These are phyloP conservation scores for Pleodorina starrii DNA, from an alignment of 139 green algal genomes.

Conservation along the genomic window DNA sequence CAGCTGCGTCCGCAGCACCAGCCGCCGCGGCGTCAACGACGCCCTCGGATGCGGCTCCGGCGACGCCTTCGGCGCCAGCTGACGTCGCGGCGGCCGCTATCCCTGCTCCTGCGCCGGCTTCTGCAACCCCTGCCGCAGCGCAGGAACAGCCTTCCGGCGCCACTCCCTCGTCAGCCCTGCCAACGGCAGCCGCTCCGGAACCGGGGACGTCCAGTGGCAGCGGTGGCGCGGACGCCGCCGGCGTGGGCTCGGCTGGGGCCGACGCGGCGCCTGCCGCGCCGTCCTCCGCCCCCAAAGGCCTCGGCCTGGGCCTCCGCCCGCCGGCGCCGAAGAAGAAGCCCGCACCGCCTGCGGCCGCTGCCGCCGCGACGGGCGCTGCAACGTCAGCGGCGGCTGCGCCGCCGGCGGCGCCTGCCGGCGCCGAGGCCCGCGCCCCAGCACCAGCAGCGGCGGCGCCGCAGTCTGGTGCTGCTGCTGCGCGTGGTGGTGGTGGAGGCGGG, in stretches of 20 bases:
- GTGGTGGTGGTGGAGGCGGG: not conserved
- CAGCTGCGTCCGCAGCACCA: not conserved
- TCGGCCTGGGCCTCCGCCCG: conserved; percentile 54
- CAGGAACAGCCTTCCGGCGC: no score
- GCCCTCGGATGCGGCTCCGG: not conserved
- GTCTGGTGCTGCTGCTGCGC: not conserved
- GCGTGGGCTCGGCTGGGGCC: not conserved
- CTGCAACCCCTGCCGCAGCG: not conserved
- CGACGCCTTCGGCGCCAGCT: not conserved
- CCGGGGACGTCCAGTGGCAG: no score
- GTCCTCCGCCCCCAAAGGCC: conserved; percentile 9
- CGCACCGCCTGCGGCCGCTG: not conserved
- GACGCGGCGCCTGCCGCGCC: not conserved
- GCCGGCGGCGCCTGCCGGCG: not conserved
- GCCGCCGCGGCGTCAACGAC: not conserved
- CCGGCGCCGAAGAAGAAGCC: conserved; percentile 61
- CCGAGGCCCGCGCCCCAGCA: not conserved
- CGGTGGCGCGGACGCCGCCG: not conserved
- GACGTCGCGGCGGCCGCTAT: not conserved
- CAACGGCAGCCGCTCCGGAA: not conserved
- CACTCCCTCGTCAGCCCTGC: not conserved
- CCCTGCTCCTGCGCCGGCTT: not conserved
- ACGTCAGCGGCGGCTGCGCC: not conserved
- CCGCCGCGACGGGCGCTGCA: not conserved
- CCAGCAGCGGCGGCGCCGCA: not conserved